Base-by-base conservation (phyloP, 2,329 filamentous ascomycete genomes). In the Pezicula radicicola region DNA sequence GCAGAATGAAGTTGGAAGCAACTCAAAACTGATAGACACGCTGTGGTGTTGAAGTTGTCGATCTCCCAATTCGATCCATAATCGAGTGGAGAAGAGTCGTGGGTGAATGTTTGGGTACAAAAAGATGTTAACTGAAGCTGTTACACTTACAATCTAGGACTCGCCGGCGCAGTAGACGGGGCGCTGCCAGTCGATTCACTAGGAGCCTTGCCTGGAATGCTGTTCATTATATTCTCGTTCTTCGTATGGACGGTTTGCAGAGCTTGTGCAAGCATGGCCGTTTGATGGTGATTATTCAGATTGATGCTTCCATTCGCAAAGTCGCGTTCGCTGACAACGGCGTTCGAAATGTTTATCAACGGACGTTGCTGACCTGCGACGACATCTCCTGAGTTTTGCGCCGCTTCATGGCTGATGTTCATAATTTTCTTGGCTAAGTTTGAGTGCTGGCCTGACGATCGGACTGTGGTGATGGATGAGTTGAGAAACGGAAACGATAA, bases 61-160 rank as follows among this genome's bases (percentile, higher is more conserved):
- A 33, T 33, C 10, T 33, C 30, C 12, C 30, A 33, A 13, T 25
- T 42, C 25, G 40, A 9, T 21, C 40, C 15, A 13, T 18, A 13
- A 6, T 21, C 6, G 40, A 18, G 13, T 42, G 18, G 40, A 19
- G 15, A 8, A 42, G 5, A 8, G 16, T 21, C 2, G n/a, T 21
- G 37, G 37, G 37, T 16, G 37, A 40, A 9, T 16, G 5, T 28
- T 19, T n/a, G 30, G 21, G 21, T 13, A 43, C 3, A 25, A 39
- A 47, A 27, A 28, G 13, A 40, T 25, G 6, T 40, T 4, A 50
- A 46, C 3, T 33, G 16, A 27, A 35, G 16, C 27, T 30, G 30
- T 48, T 53, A 58, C 25, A 25, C 59, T 63, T 54, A 68, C 66
- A 68, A 50, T 63, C 61, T 57, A 28, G 66, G 66, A 48, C 63